Evolutionary conservation across 2,329 filamentous ascomycete genomes (phyloP), one percentile per base, ranked within the genome.

Genomic region (Diaporthe capsici): DNA sequence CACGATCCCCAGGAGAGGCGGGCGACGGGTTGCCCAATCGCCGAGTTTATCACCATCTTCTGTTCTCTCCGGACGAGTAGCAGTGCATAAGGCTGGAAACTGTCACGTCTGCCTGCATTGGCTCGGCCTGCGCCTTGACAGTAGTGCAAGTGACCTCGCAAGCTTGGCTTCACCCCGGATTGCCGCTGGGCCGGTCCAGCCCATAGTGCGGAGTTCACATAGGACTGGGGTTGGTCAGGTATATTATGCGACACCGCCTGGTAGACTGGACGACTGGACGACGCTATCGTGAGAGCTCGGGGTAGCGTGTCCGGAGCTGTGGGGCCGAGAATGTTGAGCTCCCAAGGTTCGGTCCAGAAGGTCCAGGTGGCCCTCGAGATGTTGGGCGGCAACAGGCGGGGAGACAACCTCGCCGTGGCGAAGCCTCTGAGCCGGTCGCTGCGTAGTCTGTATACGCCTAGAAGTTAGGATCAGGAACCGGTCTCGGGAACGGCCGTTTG

Each of bases 81-180:
- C 25, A 37, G 28, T 37, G 44, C 63, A 51, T 42, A 37, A 51
- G 44, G 44, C 63, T 67, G 63, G 63, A 25, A 31, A 53, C 28
- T 70, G 65, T 51, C 61, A 49, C 61, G 25, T 25, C 42, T 34
- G 39, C 49, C 34, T 28, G 65, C 34, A 68, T 37, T 53, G 47
- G 31, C 34, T 31, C 20, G 20, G 28, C 7, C 31, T 37, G 44
- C 28, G 51, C 25, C n/a, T 67, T 25, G 22, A 10, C 22, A 37
- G 63, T 25, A 25, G 7, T 20, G 22, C 3, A 25, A 51, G 42
- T 17, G 63, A 51, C 47, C 20, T 34, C 25, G 31, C 31, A 25
- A 53, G 65, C 47, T 68, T 68, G 31, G 47, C 65, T 53, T 55
- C 28, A 55, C 34, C 47, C n/a, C 34, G n/a, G 49, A 42, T 42